These are phyloP conservation scores for Microcos paniculata DNA, from an alignment of 345 rosid genomes.

Conservation along the genomic window DNA sequence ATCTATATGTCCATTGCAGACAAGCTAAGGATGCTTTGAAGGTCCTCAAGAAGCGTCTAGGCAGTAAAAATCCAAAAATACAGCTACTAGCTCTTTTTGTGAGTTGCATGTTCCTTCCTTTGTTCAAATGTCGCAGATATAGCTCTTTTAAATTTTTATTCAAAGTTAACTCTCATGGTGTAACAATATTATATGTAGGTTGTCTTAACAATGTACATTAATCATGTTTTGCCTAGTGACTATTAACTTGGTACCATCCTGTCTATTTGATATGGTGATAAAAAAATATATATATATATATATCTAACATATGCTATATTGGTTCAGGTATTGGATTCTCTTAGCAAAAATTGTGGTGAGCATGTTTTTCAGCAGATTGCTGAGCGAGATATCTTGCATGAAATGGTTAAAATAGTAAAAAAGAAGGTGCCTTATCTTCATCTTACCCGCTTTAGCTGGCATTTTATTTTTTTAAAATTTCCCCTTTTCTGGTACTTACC, in stretches of 20 bases:
- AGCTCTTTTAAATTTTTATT: not conserved
- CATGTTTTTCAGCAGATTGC: conserved; percentile 76
- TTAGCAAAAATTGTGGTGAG: conserved; percentile 95
- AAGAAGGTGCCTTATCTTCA: conserved; percentile 65
- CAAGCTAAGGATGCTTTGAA: conserved; percentile 89
- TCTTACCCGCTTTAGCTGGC: not conserved
- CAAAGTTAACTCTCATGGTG: not conserved
- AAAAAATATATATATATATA: not conserved
- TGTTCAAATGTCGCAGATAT: conserved; percentile 2
- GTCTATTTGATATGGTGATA: not conserved
- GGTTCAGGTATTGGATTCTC: conserved; percentile 78
- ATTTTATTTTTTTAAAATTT: conserved; percentile 15
- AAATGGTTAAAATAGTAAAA: conserved; percentile 96
- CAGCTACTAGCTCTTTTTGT: conserved; percentile 89
- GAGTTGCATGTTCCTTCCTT: conserved; percentile 30
- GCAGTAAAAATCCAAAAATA: conserved; percentile 82
- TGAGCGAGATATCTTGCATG: conserved; percentile 90
- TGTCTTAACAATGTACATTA: not conserved
- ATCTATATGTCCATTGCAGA: conserved; percentile 43
- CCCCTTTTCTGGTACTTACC: not conserved
- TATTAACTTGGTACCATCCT: not conserved
- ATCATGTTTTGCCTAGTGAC: conserved; percentile 7
- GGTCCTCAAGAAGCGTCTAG: conserved; percentile 85
- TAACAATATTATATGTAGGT: not conserved
- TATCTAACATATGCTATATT: conserved; percentile 7